phyloP scores from a whole-genome alignment of 2,329 filamentous ascomycete species.

The Colletotrichum sp. region DNA sequence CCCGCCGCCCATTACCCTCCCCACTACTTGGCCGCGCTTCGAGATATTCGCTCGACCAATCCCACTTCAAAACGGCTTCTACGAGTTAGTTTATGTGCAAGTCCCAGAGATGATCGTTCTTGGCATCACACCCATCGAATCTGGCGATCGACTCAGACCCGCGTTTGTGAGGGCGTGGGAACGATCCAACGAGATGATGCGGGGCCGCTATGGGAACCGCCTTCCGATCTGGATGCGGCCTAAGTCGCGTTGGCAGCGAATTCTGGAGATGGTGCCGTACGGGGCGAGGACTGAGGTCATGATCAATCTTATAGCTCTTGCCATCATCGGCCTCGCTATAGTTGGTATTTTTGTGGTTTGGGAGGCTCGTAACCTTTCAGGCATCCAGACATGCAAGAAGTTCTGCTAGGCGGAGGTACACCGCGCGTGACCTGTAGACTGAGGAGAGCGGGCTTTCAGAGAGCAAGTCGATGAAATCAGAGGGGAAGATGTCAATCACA shows the following conservation, averaged over 20 bases:
- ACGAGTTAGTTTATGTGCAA: background rate
- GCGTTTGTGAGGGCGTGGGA: background rate
- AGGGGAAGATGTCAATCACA: background rate
- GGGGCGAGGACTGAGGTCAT: background rate
- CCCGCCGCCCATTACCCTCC: rapidly evolving
- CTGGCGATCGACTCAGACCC: background rate
- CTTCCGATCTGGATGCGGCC: background rate
- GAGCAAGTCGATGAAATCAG: rapidly evolving
- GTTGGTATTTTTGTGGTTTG: background rate
- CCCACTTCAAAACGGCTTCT: background rate
- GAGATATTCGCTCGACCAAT: background rate
- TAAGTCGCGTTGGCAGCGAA: background rate
- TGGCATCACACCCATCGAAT: background rate
- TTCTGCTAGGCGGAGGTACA: background rate
- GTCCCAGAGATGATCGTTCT: background rate
- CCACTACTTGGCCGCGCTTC: background rate
- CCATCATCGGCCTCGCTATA: background rate
- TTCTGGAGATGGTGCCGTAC: background rate
- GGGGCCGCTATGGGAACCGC: background rate
- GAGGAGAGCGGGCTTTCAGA: rapidly evolving
- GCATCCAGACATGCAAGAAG: background rate
- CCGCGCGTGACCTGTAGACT: rapidly evolving
- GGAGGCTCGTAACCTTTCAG: background rate
- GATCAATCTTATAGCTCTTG: background rate
- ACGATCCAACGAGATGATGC: background rate